Conservation (phyloP, 345 rosid genomes). For the Boechera stricta region DNA sequence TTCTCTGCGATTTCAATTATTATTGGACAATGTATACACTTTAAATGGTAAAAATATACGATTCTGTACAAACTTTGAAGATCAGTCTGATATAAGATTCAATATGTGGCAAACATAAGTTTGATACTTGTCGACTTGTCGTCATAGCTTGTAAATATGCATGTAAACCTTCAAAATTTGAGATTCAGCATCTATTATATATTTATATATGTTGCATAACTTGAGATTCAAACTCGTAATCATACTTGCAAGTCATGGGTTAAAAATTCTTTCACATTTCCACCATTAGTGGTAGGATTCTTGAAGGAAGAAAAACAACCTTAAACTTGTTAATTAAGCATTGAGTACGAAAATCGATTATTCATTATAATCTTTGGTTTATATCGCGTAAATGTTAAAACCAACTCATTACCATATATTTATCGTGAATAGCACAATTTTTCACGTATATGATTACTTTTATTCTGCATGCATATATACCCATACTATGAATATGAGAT, state of each 20-base stretch:
- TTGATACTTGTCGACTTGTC: too few relatives aligned
- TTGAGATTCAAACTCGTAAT: not conserved
- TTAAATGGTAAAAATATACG: too few relatives aligned
- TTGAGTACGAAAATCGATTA: conserved; percentile 5
- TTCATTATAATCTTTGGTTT: conserved; percentile 20
- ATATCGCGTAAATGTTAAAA: conserved; percentile 34
- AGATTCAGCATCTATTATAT: too few relatives aligned
- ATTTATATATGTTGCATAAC: too few relatives aligned
- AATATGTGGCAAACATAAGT: too few relatives aligned
- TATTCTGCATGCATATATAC: not conserved
- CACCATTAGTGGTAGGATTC: conserved; percentile 6
- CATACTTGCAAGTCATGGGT: not conserved
- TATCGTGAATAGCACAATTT: conserved; percentile 18
- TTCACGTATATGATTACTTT: not conserved
- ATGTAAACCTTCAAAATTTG: too few relatives aligned
- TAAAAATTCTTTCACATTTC: conserved; percentile 17
- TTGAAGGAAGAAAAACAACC: conserved; percentile 19
- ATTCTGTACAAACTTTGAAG: too few relatives aligned
- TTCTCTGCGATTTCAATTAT: too few relatives aligned
- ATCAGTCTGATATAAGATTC: too few relatives aligned
- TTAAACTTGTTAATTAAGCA: conserved; percentile 38
- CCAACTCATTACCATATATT: conserved; percentile 29
- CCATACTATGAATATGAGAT: not conserved
- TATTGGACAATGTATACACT: too few relatives aligned
- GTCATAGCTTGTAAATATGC: too few relatives aligned